Conservation (phyloP, 1,139 yeast species). For the Candida neerlandica region DNA sequence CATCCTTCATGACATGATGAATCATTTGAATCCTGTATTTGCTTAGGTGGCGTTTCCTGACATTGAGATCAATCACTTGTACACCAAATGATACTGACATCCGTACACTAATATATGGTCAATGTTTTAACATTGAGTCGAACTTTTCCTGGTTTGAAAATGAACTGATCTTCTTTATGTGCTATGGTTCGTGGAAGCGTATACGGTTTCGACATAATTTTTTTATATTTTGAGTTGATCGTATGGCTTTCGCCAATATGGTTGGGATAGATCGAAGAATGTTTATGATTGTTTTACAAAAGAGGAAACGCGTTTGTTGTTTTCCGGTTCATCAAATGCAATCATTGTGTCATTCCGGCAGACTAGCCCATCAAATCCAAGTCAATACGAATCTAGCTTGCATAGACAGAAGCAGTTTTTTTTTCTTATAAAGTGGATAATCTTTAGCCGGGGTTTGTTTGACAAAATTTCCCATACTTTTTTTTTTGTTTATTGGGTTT, state of each 20-base stretch:
- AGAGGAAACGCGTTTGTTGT: not conserved
- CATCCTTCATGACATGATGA: not conserved
- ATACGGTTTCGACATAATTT: no score
- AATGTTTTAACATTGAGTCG: conserved; percentile 2
- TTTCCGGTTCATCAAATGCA: not conserved
- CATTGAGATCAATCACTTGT: not conserved
- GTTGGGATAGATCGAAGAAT: conserved; percentile 4
- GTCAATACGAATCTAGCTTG: not conserved
- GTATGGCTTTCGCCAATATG: not conserved
- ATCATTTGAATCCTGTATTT: not conserved
- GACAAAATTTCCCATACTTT: conserved; percentile 4
- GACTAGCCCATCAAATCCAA: not conserved
- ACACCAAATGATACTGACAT: not conserved
- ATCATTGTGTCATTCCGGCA: conserved; percentile 5
- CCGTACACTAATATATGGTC: not conserved
- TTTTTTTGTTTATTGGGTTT: conserved; percentile 6
- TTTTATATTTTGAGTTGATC: no score
- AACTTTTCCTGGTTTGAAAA: not conserved
- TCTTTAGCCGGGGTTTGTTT: conserved; percentile 1
- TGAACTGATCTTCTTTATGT: not conserved
- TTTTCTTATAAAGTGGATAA: not conserved
- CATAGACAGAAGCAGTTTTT: not conserved
- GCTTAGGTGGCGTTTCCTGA: not conserved
- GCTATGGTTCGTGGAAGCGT: not conserved
- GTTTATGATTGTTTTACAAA: conserved; percentile 3